phyloP scores from a whole-genome alignment of 805 yeast genomes.

The Nakazawaea ernobii region DNA sequence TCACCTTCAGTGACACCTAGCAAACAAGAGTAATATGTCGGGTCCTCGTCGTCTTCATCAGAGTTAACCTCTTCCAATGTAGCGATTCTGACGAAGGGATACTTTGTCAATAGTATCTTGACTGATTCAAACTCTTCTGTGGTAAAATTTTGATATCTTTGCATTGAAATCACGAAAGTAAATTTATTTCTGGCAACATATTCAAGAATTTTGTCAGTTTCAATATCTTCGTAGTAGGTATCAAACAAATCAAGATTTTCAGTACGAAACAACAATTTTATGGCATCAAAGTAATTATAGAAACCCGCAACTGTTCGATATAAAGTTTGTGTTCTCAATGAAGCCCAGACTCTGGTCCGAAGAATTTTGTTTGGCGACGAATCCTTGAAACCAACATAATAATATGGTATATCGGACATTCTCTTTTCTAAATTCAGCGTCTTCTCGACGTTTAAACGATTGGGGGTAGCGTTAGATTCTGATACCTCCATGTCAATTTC shows the following conservation, averaged over 20 bases:
- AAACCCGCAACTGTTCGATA: slow-evolving; percentile 83
- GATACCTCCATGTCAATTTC: slow-evolving; percentile 8
- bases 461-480: slow-evolving; percentile 12
- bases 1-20: slow-evolving; percentile 49
- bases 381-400: slow-evolving; percentile 67
- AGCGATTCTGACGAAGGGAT: slow-evolving; percentile 59
- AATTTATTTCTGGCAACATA: slow-evolving; percentile 77
- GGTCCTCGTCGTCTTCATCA: slow-evolving; percentile 35
- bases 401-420: slow-evolving; percentile 61
- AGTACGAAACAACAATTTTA: slow-evolving; percentile 59
- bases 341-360: slow-evolving; percentile 84
- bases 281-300: slow-evolving; percentile 70
- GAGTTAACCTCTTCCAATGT: slow-evolving; percentile 44
- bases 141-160: slow-evolving; percentile 62
- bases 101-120: slow-evolving; percentile 60
- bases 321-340: slow-evolving; percentile 75
- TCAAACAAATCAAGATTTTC: slow-evolving; percentile 56
- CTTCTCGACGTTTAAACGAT: slow-evolving; percentile 5
- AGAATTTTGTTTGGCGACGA: slow-evolving; percentile 57
- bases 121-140: slow-evolving; percentile 64
- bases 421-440: slow-evolving; percentile 31
- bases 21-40: slow-evolving; percentile 58
- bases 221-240: slow-evolving; percentile 28
- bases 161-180: slow-evolving; percentile 81
- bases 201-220: slow-evolving; percentile 61